Percentiles rank a stretch among this genome's conserved stretches.
Conservation (phyloP, 257 asterid species). For the Solanum sparsipilum region DNA sequence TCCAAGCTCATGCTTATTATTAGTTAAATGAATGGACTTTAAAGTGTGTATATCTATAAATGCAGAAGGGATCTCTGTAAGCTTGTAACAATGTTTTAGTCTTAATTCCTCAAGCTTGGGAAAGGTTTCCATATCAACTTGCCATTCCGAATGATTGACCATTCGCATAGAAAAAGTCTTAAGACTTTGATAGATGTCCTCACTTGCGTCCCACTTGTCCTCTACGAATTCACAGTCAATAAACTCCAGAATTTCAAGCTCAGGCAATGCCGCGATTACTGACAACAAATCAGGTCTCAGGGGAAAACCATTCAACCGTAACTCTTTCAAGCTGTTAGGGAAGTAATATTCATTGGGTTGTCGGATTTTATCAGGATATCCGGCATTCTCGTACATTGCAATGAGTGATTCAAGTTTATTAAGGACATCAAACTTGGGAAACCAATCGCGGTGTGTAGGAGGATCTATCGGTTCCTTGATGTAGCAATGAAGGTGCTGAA, state of each 20-base stretch:
- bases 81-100: background rate
- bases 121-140: background rate
- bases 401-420: too few relatives aligned
- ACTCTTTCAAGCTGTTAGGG: background rate
- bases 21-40: background rate
- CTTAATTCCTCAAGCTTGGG: background rate
- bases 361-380: too few relatives aligned
- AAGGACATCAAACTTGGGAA: too few relatives aligned
- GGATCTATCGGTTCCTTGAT: background rate
- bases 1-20: background rate
- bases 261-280: background rate
- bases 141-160: background rate
- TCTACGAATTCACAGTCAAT: fast-evolving
- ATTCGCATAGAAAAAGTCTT: background rate
- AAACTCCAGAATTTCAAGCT: background rate
- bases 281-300: background rate
- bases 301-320: background rate
- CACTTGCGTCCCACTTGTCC: background rate
- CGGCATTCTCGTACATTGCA: too few relatives aligned
- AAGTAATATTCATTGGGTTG: background rate
- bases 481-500: background rate
- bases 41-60: background rate
- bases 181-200: background rate
- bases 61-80: background rate
- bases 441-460: background rate